phyloP scores from a whole-genome alignment of 805 yeast genomes.

The Scheffersomyces coipomensis region DNA sequence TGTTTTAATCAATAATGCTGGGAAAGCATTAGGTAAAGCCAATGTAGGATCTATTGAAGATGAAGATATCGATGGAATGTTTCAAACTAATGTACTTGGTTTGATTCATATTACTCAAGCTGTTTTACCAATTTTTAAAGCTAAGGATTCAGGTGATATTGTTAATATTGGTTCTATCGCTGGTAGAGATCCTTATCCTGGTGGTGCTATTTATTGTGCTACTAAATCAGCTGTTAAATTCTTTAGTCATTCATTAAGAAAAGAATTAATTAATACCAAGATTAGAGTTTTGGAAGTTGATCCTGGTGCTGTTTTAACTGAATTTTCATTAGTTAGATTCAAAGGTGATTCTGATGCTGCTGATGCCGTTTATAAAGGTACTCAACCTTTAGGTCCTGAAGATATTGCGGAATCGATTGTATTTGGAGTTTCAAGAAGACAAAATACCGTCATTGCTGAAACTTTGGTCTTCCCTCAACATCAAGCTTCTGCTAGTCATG shows the following conservation, averaged over 20 bases:
- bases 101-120: slow-evolving; percentile 36
- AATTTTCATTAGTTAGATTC: slow-evolving; percentile 34
- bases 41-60: slow-evolving; percentile 28
- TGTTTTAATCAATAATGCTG: slow-evolving; percentile 38
- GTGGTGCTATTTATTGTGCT: slow-evolving; percentile 39
- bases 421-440: slow-evolving; percentile 31
- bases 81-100: slow-evolving; percentile 37
- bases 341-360: slow-evolving; percentile 31
- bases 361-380: slow-evolving; percentile 32
- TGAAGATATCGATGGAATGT: slow-evolving; percentile 34
- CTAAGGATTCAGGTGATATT: slow-evolving; percentile 34
- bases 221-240: slow-evolving; percentile 35
- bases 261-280: slow-evolving; percentile 33
- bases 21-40: slow-evolving; percentile 36
- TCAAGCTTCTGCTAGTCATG: slow-evolving; percentile 32
- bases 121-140: slow-evolving; percentile 34
- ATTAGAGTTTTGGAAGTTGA: slow-evolving; percentile 39
- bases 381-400: slow-evolving; percentile 30
- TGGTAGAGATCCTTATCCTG: slow-evolving; percentile 37
- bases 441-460: slow-evolving; percentile 38
- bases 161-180: slow-evolving; percentile 39
- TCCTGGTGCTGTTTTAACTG: slow-evolving; percentile 42
- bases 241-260: slow-evolving; percentile 33
- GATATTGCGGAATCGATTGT: slow-evolving; percentile 41
- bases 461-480: slow-evolving; percentile 36